Percentiles rank a stretch among this genome's conserved stretches.
Evolutionary conservation across 768 basidiomycete genomes (phyloP).

Genomic region (Auricularia heimuer): DNA sequence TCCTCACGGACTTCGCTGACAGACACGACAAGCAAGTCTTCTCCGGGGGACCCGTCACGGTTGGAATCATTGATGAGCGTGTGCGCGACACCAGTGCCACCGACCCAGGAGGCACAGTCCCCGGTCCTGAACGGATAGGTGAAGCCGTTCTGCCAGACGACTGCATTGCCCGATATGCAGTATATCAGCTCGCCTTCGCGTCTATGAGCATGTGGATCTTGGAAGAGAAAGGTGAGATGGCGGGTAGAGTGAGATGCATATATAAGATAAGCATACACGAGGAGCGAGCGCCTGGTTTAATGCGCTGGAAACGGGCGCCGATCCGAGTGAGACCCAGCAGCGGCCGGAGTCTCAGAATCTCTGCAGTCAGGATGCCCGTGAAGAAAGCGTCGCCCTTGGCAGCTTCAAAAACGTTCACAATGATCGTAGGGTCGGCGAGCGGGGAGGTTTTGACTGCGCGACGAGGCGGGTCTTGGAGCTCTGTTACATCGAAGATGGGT

Average conservation of each 20-base stretch:
- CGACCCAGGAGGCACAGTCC: conserved; percentile 10
- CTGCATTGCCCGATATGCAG: conserved; percentile 9
- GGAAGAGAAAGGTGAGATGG: no score
- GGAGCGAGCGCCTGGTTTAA: conserved; percentile 12
- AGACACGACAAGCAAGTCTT: conserved; percentile 10
- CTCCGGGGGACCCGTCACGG: conserved; percentile 6
- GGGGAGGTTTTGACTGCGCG: background rate
- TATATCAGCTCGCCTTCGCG: conserved; percentile 14
- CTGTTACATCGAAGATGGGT: background rate
- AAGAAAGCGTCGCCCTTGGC: background rate
- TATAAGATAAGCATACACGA: conserved; percentile 7
- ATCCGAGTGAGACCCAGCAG: background rate
- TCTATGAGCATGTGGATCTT: conserved; percentile 10
- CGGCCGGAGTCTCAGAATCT: background rate
- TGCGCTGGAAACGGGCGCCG: conserved; percentile 13
- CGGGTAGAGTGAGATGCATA: background rate
- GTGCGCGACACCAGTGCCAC: conserved; percentile 13
- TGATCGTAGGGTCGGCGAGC: background rate
- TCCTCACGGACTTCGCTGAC: conserved; percentile 9
- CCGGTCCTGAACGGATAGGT: conserved; percentile 9
- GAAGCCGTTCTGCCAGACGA: conserved; percentile 14
- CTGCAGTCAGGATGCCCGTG: background rate
- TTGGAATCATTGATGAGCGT: conserved; percentile 15
- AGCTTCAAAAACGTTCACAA: background rate
- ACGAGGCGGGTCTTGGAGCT: background rate